Percentiles rank a stretch among this genome's conserved stretches.
Conservation (phyloP, 2,329 filamentous ascomycete genomes). For the Amylocarpus encephaloides region DNA sequence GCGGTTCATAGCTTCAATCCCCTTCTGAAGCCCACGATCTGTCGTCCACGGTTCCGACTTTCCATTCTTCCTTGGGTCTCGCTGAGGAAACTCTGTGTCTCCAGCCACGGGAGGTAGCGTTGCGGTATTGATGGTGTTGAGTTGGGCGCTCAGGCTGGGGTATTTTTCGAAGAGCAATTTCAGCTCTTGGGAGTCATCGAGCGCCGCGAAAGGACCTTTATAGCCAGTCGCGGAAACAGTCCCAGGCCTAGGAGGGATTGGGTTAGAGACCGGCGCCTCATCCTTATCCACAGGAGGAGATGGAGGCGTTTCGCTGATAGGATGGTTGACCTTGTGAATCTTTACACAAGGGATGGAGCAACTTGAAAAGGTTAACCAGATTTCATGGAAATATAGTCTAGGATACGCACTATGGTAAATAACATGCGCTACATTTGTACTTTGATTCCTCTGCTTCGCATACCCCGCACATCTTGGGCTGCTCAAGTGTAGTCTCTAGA, state of each 20-base stretch:
- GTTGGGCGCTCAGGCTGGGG: conserved; percentile 41
- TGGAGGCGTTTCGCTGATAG: conserved; percentile 14
- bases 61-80: conserved; percentile 2
- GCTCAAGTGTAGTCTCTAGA: not conserved
- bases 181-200: conserved; percentile 46
- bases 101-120: conserved; percentile 39
- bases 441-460: conserved; percentile 47
- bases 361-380: conserved; percentile 32
- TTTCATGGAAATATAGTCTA: not conserved
- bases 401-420: conserved; percentile 48
- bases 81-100: conserved; percentile 2
- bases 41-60: conserved; percentile 42
- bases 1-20: conserved; percentile 46
- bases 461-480: conserved; percentile 43
- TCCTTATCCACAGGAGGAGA: conserved; percentile 6
- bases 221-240: conserved; percentile 20
- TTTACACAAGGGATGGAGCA: conserved; percentile 55
- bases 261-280: conserved; percentile 10
- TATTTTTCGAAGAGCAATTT: conserved; percentile 46
- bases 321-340: conserved; percentile 38
- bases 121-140: conserved; percentile 43
- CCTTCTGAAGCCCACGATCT: conserved; percentile 51
- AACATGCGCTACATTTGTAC: conserved; percentile 58
- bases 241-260: conserved; percentile 13
- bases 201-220: conserved; percentile 43